phyloP scores from a whole-genome alignment of 2,329 filamentous ascomycete species.

The Samsoniella hepiali region DNA sequence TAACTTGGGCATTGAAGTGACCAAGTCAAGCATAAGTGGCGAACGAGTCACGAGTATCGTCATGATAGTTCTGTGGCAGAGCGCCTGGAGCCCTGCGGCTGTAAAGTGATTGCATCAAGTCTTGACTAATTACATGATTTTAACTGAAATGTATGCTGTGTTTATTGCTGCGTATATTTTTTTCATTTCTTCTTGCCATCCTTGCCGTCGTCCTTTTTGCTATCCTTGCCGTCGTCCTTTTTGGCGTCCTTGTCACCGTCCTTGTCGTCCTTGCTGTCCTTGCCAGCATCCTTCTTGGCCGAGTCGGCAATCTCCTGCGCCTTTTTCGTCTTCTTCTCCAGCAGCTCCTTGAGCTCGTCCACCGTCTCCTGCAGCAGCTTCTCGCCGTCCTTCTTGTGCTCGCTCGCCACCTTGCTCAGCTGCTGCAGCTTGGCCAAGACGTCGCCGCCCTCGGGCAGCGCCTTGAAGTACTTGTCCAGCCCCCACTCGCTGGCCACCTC shows the following conservation, averaged over 20 bases:
- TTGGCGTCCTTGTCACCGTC: constrained; percentile 32
- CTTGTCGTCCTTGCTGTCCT: constrained; percentile 17
- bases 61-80: too few relatives aligned
- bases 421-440: constrained; percentile 64
- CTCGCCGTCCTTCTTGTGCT: constrained; percentile 68
- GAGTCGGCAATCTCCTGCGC: constrained; percentile 57
- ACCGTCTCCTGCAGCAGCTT: constrained; percentile 66
- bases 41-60: too few relatives aligned
- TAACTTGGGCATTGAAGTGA: too few relatives aligned
- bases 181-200: neutral
- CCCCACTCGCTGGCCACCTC: constrained; percentile 29
- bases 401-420: constrained; percentile 60
- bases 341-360: constrained; percentile 61
- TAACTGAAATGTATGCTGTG: neutral
- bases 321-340: constrained; percentile 57
- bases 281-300: constrained; percentile 47
- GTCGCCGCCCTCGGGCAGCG: constrained; percentile 62
- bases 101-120: too few relatives aligned
- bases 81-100: too few relatives aligned
- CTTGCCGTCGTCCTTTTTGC: constrained; percentile 46
- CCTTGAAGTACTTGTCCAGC: constrained; percentile 61
- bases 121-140: neutral
- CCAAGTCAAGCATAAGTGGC: too few relatives aligned
- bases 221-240: constrained; percentile 43
- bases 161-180: neutral